Base-by-base conservation (phyloP, 345 rosid genomes). In the Microcos paniculata region DNA sequence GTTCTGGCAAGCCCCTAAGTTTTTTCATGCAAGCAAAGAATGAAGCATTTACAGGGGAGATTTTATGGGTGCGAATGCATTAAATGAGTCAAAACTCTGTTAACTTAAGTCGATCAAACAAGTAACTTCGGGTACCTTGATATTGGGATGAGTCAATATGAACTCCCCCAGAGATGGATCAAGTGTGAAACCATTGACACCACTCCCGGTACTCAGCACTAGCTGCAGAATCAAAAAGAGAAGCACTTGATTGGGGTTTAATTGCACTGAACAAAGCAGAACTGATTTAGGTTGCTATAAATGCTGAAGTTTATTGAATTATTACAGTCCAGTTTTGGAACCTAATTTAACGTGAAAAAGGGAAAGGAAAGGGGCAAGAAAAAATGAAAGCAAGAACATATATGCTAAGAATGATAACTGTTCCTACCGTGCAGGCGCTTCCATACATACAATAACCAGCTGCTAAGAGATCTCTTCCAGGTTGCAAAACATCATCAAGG, bases 371-470 rank as follows among this genome's bases (percentile, higher is more conserved):
- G 15, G 33, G 26, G 43, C 16, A 70, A 42, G 9, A 18, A 13
- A 43, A n/a, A 8, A 35, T 68, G 18, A 19, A 38, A n/a, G 45
- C 40, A 16, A 1, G 4, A 26, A 30, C 23, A 14, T 14, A 14
- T 16, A 21, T 31, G 49, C 16, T 38, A 51, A 42, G 45, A 18
- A 16, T 42, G 52, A 40, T 28, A 45, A 18, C 21, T 26, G 67
- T 45, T 51, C 38, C 3, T 89, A 91, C 96, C 89, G 82, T 91
- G 86, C 96, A 91, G 67, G 93, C 84, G 81, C 93, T 87, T 69
- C 96, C 96, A 71, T 91, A 91, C 93, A 91, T 87, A 82, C 96
- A 89, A 78, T 89, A 91, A 62, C 93, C 96, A 75, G 96, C 96
- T 6, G 96, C 96, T 26, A 89, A 18, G 85, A 91, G 83, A 40